These are phyloP conservation scores for Stylonectria norvegica DNA, from an alignment of 2,329 filamentous ascomycete species.

Conservation along the genomic window DNA sequence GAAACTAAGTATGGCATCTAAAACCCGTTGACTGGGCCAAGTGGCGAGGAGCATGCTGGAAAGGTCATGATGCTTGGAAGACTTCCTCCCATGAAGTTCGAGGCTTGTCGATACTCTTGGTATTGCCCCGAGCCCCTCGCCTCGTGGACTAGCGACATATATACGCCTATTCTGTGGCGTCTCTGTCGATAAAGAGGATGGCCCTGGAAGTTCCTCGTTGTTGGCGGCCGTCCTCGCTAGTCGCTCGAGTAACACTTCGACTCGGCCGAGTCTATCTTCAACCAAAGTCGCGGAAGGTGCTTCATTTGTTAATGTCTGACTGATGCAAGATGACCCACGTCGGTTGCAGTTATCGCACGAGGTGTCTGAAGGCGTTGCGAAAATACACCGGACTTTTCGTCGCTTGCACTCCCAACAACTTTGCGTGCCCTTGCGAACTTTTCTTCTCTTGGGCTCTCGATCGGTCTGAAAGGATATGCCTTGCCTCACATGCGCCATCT, in stretches of 20 bases:
- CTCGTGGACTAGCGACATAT: too few relatives aligned
- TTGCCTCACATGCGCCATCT: too few relatives aligned
- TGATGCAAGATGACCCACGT: conserved; percentile 42
- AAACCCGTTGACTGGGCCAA: conserved; percentile 39
- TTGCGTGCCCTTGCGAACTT: conserved; percentile 51
- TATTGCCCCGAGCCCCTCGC: too few relatives aligned
- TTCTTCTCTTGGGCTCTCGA: conserved; percentile 19
- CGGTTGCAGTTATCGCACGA: conserved; percentile 45
- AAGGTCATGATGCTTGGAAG: conserved; percentile 19
- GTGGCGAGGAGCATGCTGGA: conserved; percentile 31
- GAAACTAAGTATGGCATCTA: conserved; percentile 33
- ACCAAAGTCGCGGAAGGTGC: too few relatives aligned
- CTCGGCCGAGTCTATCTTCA: conserved; percentile 13
- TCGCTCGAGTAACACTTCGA: conserved; percentile 35
- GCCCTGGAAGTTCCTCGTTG: not conserved
- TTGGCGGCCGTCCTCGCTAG: conserved; percentile 16
- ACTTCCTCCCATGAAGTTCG: too few relatives aligned
- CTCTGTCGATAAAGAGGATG: not conserved
- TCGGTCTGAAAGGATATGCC: too few relatives aligned
- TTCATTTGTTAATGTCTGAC: conserved; percentile 53
- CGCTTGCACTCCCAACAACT: conserved; percentile 60
- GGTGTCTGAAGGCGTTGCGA: conserved; percentile 34
- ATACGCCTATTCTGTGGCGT: too few relatives aligned
- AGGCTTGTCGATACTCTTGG: too few relatives aligned
- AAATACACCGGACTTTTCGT: conserved; percentile 51